Evolutionary conservation across 192 early-diverging fungal genomes (phyloP), one percentile per base, ranked within the genome.

Genomic region (Chytriomyces sp.): DNA sequence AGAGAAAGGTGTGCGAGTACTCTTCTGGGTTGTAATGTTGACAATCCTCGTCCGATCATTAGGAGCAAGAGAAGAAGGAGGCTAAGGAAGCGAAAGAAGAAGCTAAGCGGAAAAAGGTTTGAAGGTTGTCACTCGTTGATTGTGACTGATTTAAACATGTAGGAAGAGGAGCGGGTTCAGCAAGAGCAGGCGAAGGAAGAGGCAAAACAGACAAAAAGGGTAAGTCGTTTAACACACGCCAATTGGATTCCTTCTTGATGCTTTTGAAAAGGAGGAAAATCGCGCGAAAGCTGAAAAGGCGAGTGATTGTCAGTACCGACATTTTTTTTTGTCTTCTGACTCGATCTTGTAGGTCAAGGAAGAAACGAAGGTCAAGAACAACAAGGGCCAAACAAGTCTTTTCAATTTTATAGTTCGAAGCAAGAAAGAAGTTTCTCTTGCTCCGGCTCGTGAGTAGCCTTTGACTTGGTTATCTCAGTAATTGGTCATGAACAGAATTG

Each of bases 31-130:
- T 19, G 49, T 2, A 26, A 19, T 31, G 8, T 41, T 14, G 26
- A 14, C 3, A 6, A 19, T 14, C 2, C 8, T 17, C 37, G n/a
- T n/a, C 8, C 30, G 33, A 62, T n/a, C 14, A 33, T 52, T 52
- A 65, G 59, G 59, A 69, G 49, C 55, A 60, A 49, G 69, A 59
- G 38, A 71, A 71, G 49, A 6, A 39, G 36, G 66, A 25, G 25
- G 66, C 66, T 0, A 68, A 68, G 34, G 69, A 71, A 49, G 69
- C 67, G 32, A 69, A 71, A 34, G 69, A 60, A 17, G 36, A 30
- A 32, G 30, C n/a, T 31, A 71, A 71, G 57, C n/a, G 34, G 65
- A 34, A 68, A 33, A 34, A 68, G 52, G 34, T 10, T 12, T 49
- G 44, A n/a, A n/a, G 44, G 44, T n/a, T n/a, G 2, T 49, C 17